Base-by-base conservation (phyloP, 2,329 filamentous ascomycete genomes). In the Lasiodiplodia hormozganensis region DNA sequence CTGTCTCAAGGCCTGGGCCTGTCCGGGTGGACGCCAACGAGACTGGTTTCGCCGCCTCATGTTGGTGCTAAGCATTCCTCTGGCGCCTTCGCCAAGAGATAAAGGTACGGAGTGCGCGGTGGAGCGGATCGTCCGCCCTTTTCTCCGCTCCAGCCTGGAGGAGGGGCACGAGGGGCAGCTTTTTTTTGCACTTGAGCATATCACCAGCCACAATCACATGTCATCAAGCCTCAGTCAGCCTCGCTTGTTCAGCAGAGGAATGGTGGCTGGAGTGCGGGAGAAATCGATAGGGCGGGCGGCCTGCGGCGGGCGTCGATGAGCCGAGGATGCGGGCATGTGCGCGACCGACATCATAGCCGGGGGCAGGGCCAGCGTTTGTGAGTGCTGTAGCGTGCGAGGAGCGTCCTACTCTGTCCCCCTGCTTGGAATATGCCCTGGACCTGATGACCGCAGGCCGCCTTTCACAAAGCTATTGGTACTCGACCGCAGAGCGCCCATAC, bases 151-250 rank as follows among this genome's bases (percentile, higher is more conserved):
- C 43, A 21, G 18, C 43, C 10, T 47, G 7, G 16, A 7, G 18
- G 40, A 47, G 43, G 43, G 43, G 18, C 7, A 47, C 43, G 43
- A 47, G 40, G 40, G 18, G 40, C 21, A 21, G n/a, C 3, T 21
- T 21, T 47, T n/a, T 53, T 28, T 53, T 14, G 5, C 16, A 16
- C 23, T 31, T 53, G 16, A 18, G 18, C 3, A 10, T 12, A 5
- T n/a, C 58, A 64, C 43, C 16, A 67, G 56, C 56, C 66, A 68
- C 66, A 62, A 53, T 68, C 66, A 68, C 66, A 68, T 68, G 66
- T 28, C 62, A 65, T n/a, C 18, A 11, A 14, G 49, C 10, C 62
- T 6, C 34, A 36, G 18, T 6, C 34, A 36, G 18, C 18, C 16
- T 21, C 14, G 18, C 18, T 8, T 57, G n/a, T 57, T 56, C 31